Evolutionary conservation across 768 basidiomycete genomes (phyloP).

Genomic region (Neoboletus magnificus): DNA sequence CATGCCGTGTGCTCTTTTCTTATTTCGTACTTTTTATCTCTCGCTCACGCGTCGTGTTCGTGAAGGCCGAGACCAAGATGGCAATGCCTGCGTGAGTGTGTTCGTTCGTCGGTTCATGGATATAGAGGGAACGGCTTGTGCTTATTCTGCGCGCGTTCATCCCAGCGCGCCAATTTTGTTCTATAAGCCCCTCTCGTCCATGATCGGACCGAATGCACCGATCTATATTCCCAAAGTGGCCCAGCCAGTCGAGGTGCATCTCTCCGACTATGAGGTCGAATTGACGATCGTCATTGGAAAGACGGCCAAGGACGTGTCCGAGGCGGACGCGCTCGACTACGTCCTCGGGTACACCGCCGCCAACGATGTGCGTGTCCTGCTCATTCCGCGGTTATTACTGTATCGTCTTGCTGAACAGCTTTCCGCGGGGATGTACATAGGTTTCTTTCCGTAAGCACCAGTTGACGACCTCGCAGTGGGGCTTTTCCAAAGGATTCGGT

Average conservation of each 20-base stretch:
- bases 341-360: constrained; percentile 80
- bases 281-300: constrained; percentile 82
- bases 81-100: constrained; percentile 57
- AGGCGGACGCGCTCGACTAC: constrained; percentile 79
- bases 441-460: constrained; percentile 84
- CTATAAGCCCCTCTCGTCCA: constrained; percentile 69
- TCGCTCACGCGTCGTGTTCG: background rate
- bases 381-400: background rate
- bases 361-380: constrained; percentile 56
- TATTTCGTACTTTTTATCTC: background rate
- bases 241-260: constrained; percentile 66
- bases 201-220: constrained; percentile 68
- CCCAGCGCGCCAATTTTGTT: constrained; percentile 68
- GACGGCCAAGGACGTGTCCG: constrained; percentile 72
- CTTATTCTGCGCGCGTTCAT: background rate
- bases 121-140: background rate
- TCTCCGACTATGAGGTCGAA: constrained; percentile 83
- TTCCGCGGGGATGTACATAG: constrained; percentile 1
- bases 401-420: background rate
- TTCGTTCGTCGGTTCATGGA: background rate
- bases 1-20: constrained; percentile 55
- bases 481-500: constrained; percentile 87
- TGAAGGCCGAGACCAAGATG: constrained; percentile 66
- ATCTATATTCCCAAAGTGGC: constrained; percentile 64
- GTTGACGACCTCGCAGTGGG: constrained; percentile 79